Evolutionary conservation across 768 basidiomycete species (phyloP).

Genomic region (Psilocybe cyanescens): DNA sequence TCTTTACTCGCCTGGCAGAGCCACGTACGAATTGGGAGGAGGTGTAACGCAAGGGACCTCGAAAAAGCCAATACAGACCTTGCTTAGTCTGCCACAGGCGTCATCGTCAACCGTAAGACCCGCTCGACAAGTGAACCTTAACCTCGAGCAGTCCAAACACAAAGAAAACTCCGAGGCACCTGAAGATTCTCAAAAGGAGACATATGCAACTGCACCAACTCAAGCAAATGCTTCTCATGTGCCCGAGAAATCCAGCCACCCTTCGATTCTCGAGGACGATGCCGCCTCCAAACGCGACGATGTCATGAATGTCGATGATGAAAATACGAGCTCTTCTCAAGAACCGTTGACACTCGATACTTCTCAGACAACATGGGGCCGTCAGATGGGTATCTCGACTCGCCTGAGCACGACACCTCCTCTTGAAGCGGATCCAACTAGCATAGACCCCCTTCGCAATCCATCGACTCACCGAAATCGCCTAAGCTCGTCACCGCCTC

Average conservation of each 20-base stretch:
- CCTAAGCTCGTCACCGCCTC: background rate
- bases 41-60: constrained; percentile 22
- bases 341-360: constrained; percentile 21
- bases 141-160: background rate
- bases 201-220: background rate
- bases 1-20: constrained; percentile 69
- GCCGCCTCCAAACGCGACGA: constrained; percentile 3
- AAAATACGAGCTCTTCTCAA: background rate
- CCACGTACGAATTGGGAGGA: constrained; percentile 64
- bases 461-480: background rate
- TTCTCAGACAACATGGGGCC: constrained; percentile 26
- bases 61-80: constrained; percentile 19
- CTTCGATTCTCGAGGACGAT: background rate
- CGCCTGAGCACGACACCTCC: background rate
- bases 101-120: background rate
- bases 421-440: background rate
- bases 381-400: constrained; percentile 30
- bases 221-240: background rate
- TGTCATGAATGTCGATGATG: constrained; percentile 14
- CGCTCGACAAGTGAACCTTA: background rate
- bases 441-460: background rate
- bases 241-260: background rate
- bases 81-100: constrained; percentile 20
- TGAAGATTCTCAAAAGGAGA: background rate
- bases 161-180: background rate